Conservation (phyloP, 192 early-diverging fungal genomes). For the Lobosporangium transversale region DNA sequence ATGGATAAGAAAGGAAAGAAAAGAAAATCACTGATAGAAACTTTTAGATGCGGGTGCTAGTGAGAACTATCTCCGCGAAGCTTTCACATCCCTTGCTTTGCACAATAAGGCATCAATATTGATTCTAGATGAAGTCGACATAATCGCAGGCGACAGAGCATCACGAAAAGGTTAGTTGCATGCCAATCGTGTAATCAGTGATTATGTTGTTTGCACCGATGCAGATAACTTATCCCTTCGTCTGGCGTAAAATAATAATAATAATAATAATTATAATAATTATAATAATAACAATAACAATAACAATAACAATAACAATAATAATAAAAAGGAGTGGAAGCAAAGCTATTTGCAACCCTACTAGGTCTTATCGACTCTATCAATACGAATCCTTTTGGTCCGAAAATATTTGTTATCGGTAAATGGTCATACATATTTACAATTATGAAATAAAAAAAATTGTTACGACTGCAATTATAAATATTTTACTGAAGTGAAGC, state of each 20-base stretch:
- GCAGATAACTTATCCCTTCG: too few relatives aligned
- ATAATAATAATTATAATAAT: background rate
- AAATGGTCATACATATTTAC: too few relatives aligned
- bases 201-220: background rate
- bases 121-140: constrained; percentile 67
- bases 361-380: constrained; percentile 55
- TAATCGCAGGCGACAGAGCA: constrained; percentile 54
- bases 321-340: constrained; percentile 61
- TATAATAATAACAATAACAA: too few relatives aligned
- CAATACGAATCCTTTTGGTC: constrained; percentile 24
- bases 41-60: constrained; percentile 64
- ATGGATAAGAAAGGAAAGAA: background rate
- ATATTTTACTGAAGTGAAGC: too few relatives aligned
- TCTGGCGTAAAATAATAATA: too few relatives aligned
- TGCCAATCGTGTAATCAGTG: too few relatives aligned
- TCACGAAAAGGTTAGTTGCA: constrained; percentile 43
- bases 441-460: too few relatives aligned
- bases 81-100: constrained; percentile 44
- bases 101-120: constrained; percentile 54
- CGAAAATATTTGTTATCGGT: constrained; percentile 61
- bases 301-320: too few relatives aligned
- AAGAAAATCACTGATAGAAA: background rate
- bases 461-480: too few relatives aligned
- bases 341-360: constrained; percentile 53
- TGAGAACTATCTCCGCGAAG: constrained; percentile 56